A percentile compares a stretch with the other conserved stretches of the same genome.
Evolutionary conservation across 1,139 yeast species (phyloP).

Genomic region (Yarrowia galli): DNA sequence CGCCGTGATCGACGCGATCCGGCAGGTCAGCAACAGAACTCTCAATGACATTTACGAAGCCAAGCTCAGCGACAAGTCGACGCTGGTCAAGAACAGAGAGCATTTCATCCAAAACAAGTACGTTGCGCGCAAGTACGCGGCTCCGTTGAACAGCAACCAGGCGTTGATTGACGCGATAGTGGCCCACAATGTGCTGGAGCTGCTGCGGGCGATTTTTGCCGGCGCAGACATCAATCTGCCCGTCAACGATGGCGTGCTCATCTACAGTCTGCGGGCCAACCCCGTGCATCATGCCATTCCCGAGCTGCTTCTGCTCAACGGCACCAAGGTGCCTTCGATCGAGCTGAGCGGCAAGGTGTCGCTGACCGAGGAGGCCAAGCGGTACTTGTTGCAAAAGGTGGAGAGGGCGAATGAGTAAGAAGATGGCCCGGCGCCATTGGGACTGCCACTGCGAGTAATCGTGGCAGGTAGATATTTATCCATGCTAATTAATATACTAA

Average conservation of each 20-base stretch:
- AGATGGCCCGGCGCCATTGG: slow-evolving; percentile 4
- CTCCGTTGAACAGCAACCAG: slow-evolving; percentile 41
- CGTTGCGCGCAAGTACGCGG: slow-evolving; percentile 53
- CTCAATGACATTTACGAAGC: slow-evolving; percentile 67
- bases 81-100: slow-evolving; percentile 49
- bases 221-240: slow-evolving; percentile 41
- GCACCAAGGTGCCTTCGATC: slow-evolving; percentile 53
- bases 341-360: slow-evolving; percentile 35
- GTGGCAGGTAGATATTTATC: slow-evolving; percentile 28
- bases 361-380: slow-evolving; percentile 26
- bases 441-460: slow-evolving; percentile 7
- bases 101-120: slow-evolving; percentile 54
- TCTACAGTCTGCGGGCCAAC: slow-evolving; percentile 42
- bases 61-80: slow-evolving; percentile 55
- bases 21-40: slow-evolving; percentile 68
- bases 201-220: slow-evolving; percentile 47
- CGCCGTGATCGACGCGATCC: slow-evolving; percentile 65
- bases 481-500: slow-evolving; percentile 19
- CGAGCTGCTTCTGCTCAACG: slow-evolving; percentile 74
- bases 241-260: slow-evolving; percentile 19
- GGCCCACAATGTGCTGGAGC: slow-evolving; percentile 45
- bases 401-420: slow-evolving; percentile 33
- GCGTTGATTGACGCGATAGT: slow-evolving; percentile 23
- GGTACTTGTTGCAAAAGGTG: slow-evolving; percentile 31
- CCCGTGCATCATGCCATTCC: slow-evolving; percentile 65